Percentiles rank a stretch among this genome's conserved stretches.
Evolutionary conservation across 1,284 basidiomycete species (phyloP).

Genomic region (Prillingera fragicola): DNA sequence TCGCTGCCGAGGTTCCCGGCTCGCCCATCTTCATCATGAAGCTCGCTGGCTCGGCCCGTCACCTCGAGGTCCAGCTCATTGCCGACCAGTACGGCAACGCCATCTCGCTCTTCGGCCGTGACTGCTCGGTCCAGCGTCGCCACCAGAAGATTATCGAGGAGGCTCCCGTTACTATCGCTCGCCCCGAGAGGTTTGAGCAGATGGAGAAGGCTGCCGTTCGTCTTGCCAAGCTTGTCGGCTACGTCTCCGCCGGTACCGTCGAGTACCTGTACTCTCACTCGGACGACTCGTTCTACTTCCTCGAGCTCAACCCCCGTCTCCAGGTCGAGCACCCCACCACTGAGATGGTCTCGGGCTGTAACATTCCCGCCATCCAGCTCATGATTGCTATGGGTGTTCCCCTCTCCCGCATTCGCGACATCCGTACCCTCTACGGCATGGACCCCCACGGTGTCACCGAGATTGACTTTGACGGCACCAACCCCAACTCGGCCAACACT

Average conservation of each 20-base stretch:
- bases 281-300: conserved; percentile 92
- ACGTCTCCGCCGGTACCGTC: conserved; percentile 97
- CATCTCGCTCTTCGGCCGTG: conserved; percentile 97
- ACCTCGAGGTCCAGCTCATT: conserved; percentile 95
- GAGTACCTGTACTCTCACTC: conserved; percentile 97
- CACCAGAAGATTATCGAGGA: conserved; percentile 99
- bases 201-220: conserved; percentile 99
- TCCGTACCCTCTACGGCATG: conserved; percentile 92
- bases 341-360: conserved; percentile 98
- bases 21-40: conserved; percentile 99
- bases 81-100: conserved; percentile 99
- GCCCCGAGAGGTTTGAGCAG: conserved; percentile 80
- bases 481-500: conserved; percentile 75
- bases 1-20: conserved; percentile 93
- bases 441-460: conserved; percentile 78
- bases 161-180: conserved; percentile 96
- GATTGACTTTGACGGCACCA: conserved; percentile 94
- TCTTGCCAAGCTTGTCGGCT: conserved; percentile 95
- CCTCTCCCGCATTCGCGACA: conserved; percentile 90
- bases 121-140: conserved; percentile 98
- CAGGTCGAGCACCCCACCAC: conserved; percentile 99
- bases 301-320: conserved; percentile 98
- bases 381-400: conserved; percentile 99
- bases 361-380: conserved; percentile 94
- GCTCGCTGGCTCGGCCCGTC: conserved; percentile 92